Evolutionary conservation across 2,329 filamentous ascomycete genomes (phyloP).

Genomic region (Byssoonygena ceratinophila): DNA sequence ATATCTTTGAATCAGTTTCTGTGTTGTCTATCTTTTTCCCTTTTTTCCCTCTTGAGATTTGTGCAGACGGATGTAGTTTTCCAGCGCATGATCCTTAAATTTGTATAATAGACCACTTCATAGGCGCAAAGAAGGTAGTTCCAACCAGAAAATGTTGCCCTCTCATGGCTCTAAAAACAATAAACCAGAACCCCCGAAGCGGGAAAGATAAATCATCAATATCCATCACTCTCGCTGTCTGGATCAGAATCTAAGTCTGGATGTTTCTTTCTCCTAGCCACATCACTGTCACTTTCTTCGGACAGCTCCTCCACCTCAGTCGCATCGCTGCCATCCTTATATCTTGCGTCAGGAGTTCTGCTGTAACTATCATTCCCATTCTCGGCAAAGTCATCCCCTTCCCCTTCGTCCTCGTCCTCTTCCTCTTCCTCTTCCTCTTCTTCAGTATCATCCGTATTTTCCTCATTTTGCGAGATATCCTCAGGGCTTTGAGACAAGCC

Average conservation of each 20-base stretch:
- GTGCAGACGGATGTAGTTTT: no score
- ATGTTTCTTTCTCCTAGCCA: slow-evolving; percentile 19
- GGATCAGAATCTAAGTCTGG: slow-evolving; percentile 30
- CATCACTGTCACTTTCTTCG: slow-evolving; percentile 18
- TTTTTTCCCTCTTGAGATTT: no score
- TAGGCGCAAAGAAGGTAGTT: no score
- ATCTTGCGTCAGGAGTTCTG: slow-evolving; percentile 14
- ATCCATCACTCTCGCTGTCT: slow-evolving; percentile 22
- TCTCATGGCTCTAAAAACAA: no score
- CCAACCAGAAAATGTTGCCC: no score
- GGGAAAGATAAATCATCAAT: neutral
- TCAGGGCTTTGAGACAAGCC: slow-evolving; percentile 10
- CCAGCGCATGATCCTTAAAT: no score
- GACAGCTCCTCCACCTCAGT: slow-evolving; percentile 14
- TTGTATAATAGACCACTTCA: no score
- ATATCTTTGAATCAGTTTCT: neutral
- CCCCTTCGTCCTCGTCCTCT: slow-evolving; percentile 19
- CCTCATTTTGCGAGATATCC: slow-evolving; percentile 6
- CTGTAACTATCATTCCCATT: neutral
- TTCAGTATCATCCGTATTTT: slow-evolving; percentile 18
- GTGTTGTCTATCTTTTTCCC: no score
- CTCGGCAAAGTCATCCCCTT: slow-evolving; percentile 22
- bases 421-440: slow-evolving; percentile 20
- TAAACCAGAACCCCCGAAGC: no score
- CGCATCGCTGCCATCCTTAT: slow-evolving; percentile 10